Evolutionary conservation across 1,139 yeast genomes (phyloP).

Genomic region (Blastobotrys indianensis): DNA sequence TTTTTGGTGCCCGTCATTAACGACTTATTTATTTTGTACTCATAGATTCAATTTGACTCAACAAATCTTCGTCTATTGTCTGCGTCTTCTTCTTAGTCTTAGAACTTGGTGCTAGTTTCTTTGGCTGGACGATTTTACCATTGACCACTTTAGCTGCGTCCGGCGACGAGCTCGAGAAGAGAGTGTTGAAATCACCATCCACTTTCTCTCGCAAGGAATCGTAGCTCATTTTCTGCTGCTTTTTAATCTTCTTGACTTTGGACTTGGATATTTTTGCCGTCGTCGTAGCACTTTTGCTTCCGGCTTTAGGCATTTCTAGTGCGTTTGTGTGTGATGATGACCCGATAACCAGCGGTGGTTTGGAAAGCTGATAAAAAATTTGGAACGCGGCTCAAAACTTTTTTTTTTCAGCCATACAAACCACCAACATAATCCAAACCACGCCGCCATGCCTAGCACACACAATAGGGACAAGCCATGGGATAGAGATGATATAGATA

Average conservation of each 20-base stretch:
- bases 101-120: background rate
- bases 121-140: background rate
- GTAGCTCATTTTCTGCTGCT: conserved; percentile 22
- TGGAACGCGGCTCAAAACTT: conserved; percentile 10
- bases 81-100: background rate
- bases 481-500: conserved; percentile 94
- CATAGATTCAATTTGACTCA: conserved; percentile 12
- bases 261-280: conserved; percentile 13
- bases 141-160: conserved; percentile 3
- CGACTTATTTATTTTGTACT: conserved; percentile 1
- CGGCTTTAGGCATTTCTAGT: conserved; percentile 8
- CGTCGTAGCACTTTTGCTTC: conserved; percentile 8
- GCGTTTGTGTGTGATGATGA: too few species aligned
- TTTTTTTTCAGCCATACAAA: conserved; percentile 5
- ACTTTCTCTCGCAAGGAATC: conserved; percentile 19
- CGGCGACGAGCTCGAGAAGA: background rate
- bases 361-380: background rate
- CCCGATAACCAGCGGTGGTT: background rate
- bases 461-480: conserved; percentile 95
- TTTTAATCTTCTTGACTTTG: conserved; percentile 12
- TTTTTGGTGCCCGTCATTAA: conserved; percentile 10
- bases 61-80: conserved; percentile 9
- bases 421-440: background rate
- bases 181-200: conserved; percentile 19
- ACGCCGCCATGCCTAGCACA: conserved; percentile 69